Conservation (phyloP, 192 early-diverging fungal species). For the Coemansia sp. region DNA sequence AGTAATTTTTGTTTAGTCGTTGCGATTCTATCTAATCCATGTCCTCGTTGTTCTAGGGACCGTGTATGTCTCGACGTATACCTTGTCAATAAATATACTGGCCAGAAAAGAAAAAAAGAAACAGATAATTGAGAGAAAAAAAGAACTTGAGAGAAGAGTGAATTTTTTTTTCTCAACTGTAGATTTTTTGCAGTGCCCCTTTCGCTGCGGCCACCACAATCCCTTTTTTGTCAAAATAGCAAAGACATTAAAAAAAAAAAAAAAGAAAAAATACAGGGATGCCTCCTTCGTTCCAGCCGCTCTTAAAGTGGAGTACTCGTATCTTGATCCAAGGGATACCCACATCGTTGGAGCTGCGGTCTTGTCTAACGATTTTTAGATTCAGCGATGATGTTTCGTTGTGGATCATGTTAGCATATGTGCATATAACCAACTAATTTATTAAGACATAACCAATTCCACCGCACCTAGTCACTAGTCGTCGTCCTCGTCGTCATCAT, state of each 20-base stretch:
- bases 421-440: background rate
- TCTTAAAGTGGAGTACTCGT: background rate
- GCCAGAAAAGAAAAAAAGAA: background rate
- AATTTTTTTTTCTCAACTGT: background rate
- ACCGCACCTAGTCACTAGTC: background rate
- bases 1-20: background rate
- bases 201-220: background rate
- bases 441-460: background rate
- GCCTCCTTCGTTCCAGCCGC: background rate
- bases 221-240: background rate
- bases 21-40: background rate
- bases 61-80: background rate
- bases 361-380: background rate
- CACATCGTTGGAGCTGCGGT: background rate
- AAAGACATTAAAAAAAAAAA: background rate
- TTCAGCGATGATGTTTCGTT: background rate
- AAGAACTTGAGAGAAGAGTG: background rate
- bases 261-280: background rate
- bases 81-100: slow-evolving; percentile 1
- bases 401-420: background rate
- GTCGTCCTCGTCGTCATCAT: too few relatives aligned
- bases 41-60: background rate
- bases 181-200: background rate
- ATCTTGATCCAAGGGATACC: background rate
- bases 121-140: background rate